Evolutionary conservation across 1,139 yeast species (phyloP).

Genomic region (Candida tropicalis): DNA sequence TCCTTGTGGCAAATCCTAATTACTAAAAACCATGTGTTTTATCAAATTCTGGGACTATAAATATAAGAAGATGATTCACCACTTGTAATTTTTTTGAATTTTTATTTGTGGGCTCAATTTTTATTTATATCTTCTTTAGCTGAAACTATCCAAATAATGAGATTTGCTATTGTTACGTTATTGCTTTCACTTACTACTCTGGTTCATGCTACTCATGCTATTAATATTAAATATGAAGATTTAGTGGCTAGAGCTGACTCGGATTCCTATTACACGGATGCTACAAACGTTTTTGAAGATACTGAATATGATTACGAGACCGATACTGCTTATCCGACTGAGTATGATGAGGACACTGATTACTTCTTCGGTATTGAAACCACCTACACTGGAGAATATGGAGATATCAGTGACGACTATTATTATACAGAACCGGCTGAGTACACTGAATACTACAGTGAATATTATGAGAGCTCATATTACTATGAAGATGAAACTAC

Average conservation of each 20-base stretch:
- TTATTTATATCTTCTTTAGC: background rate
- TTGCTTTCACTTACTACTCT: constrained; percentile 13
- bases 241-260: constrained; percentile 13
- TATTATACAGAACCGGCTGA: background rate
- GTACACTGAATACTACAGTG: background rate
- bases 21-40: too few relatives aligned
- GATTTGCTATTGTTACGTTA: constrained; percentile 13
- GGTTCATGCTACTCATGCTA: constrained; percentile 14
- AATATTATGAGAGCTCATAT: background rate
- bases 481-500: background rate
- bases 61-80: too few relatives aligned
- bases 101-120: too few relatives aligned
- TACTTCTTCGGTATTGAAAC: constrained; percentile 3
- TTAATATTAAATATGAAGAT: background rate
- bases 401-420: background rate
- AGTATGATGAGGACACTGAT: constrained; percentile 11
- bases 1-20: too few relatives aligned
- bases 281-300: constrained; percentile 7
- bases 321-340: constrained; percentile 8
- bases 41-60: too few relatives aligned
- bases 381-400: background rate
- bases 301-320: constrained; percentile 15
- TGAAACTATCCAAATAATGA: constrained; percentile 11
- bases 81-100: too few relatives aligned
- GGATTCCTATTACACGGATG: constrained; percentile 11